phyloP scores from a whole-genome alignment of 805 yeast species.

The Zygosaccharomyces bailii region DNA sequence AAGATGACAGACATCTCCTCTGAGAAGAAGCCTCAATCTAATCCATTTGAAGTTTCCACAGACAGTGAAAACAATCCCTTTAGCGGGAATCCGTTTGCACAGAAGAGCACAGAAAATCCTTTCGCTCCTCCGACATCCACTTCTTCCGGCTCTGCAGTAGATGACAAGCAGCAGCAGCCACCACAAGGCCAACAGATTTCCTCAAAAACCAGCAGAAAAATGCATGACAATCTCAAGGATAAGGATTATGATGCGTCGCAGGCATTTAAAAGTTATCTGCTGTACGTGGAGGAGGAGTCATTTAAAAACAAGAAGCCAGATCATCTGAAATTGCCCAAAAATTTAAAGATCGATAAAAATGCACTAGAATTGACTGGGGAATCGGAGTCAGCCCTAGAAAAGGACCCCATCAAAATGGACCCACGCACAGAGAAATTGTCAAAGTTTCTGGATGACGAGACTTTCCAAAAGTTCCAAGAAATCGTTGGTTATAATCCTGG shows the following conservation, averaged over 20 bases:
- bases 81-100: slow-evolving; percentile 35
- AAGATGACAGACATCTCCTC: slow-evolving; percentile 40
- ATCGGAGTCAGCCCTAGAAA: slow-evolving; percentile 28
- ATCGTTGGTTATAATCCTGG: slow-evolving; percentile 75
- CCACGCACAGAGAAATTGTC: slow-evolving; percentile 49
- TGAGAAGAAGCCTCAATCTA: slow-evolving; percentile 41
- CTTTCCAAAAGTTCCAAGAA: slow-evolving; percentile 74
- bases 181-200: slow-evolving; percentile 22
- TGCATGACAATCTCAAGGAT: slow-evolving; percentile 29
- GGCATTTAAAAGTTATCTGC: slow-evolving; percentile 58
- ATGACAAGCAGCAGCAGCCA: slow-evolving; percentile 7
- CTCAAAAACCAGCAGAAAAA: slow-evolving; percentile 36
- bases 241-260: slow-evolving; percentile 20
- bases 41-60: slow-evolving; percentile 32
- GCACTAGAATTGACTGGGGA: slow-evolving; percentile 45
- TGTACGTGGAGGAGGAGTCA: slow-evolving; percentile 71
- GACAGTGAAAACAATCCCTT: slow-evolving; percentile 30
- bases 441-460: slow-evolving; percentile 64
- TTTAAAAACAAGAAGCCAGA: slow-evolving; percentile 51
- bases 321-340: slow-evolving; percentile 47
- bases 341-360: slow-evolving; percentile 49
- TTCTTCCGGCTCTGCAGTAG: not conserved
- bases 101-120: slow-evolving; percentile 2
- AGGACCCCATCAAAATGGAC: slow-evolving; percentile 31
- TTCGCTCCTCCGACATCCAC: slow-evolving; percentile 5